phyloP scores from a whole-genome alignment of 164 flowering plant species.

The Vitis rotundifolia region DNA sequence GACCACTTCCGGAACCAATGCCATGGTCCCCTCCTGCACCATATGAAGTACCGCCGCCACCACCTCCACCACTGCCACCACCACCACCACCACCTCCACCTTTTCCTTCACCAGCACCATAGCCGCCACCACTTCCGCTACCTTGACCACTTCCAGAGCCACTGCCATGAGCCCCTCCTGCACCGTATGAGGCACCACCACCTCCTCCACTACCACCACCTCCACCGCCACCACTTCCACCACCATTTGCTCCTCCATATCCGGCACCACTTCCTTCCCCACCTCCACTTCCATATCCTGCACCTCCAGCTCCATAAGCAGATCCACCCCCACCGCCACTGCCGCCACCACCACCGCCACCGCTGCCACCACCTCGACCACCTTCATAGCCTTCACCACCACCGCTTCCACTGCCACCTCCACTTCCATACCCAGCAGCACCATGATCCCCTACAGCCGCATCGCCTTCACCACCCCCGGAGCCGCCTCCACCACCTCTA shows the following conservation, averaged over 20 bases:
- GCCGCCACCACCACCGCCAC: constrained; percentile 5
- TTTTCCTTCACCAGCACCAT: constrained; percentile 4
- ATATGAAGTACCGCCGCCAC: constrained; percentile 2
- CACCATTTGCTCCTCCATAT: constrained; percentile 10
- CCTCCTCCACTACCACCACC: constrained; percentile 14
- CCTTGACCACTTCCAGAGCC: constrained; percentile 22
- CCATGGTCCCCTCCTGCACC: too few relatives aligned
- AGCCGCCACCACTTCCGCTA: constrained; percentile 10
- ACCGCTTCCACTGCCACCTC: constrained; percentile 10
- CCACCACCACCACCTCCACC: constrained; percentile 20
- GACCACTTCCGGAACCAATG: too few relatives aligned
- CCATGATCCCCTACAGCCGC: constrained; percentile 15
- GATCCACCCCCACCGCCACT: constrained; percentile 15
- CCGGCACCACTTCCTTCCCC: constrained; percentile 3
- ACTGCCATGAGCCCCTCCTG: constrained; percentile 12
- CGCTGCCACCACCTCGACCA: background rate
- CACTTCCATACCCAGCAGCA: constrained; percentile 19
- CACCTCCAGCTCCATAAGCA: constrained; percentile 15
- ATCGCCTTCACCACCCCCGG: background rate
- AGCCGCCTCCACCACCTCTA: constrained; percentile 6
- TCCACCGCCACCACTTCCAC: constrained; percentile 19
- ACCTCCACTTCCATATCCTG: constrained; percentile 15
- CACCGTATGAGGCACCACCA: constrained; percentile 6
- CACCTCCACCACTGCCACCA: constrained; percentile 14
- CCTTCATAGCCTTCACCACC: constrained; percentile 8